A percentile compares a stretch with the other conserved stretches of the same genome.
Conservation (phyloP, 2,329 filamentous ascomycete species). For the Coleophoma crateriformis region DNA sequence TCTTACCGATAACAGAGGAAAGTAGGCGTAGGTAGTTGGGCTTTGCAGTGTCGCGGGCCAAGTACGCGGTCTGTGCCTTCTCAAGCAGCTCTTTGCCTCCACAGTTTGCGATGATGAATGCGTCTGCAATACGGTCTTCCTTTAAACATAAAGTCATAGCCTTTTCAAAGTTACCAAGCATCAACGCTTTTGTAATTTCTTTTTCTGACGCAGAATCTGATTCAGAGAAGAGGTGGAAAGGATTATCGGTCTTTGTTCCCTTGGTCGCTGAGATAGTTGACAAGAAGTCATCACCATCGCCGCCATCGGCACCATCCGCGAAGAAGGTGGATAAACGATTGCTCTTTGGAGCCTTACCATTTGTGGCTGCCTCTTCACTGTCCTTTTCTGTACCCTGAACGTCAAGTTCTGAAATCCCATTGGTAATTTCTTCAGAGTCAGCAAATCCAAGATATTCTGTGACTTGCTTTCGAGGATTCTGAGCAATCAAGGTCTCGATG, state of each 20-base stretch:
- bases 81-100: slow-evolving; percentile 90
- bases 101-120: slow-evolving; percentile 96
- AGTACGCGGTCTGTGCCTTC: slow-evolving; percentile 87
- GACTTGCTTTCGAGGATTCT: slow-evolving; percentile 80
- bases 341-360: slow-evolving; percentile 47
- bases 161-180: slow-evolving; percentile 85
- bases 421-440: slow-evolving; percentile 45
- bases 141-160: slow-evolving; percentile 85
- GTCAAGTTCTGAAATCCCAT: slow-evolving; percentile 41
- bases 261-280: slow-evolving; percentile 81
- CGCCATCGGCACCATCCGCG: slow-evolving; percentile 50
- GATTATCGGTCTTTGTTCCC: slow-evolving; percentile 87
- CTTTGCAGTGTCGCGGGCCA: slow-evolving; percentile 73
- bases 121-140: slow-evolving; percentile 88
- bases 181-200: slow-evolving; percentile 78
- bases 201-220: slow-evolving; percentile 81
- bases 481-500: slow-evolving; percentile 79
- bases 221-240: slow-evolving; percentile 83
- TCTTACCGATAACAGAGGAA: slow-evolving; percentile 89
- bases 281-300: slow-evolving; percentile 78
- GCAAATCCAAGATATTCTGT: slow-evolving; percentile 87
- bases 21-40: slow-evolving; percentile 91
- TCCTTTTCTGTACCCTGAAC: slow-evolving; percentile 35
- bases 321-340: slow-evolving; percentile 74
- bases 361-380: slow-evolving; percentile 40